A percentile compares a stretch with the other conserved stretches of the same genome.
These are phyloP conservation scores for Phlebiopsis gigantea DNA, from an alignment of 768 basidiomycete species.

Conservation along the genomic window DNA sequence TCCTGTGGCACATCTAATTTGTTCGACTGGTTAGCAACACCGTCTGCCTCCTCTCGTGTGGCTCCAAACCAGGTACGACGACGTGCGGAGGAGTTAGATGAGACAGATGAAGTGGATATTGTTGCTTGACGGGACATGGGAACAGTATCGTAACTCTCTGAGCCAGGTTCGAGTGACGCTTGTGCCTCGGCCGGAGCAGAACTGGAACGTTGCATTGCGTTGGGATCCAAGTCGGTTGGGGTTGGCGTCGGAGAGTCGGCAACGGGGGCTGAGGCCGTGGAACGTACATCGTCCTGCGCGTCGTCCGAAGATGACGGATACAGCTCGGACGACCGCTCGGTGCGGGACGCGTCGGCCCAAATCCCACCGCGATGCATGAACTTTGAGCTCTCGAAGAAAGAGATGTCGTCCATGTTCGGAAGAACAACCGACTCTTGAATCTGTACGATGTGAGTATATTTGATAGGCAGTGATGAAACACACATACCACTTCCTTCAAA, in stretches of 20 bases:
- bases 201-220: conserved; percentile 23
- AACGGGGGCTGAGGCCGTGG: conserved; percentile 33
- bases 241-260: conserved; percentile 14
- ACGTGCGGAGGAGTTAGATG: conserved; percentile 22
- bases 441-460: conserved; percentile 34
- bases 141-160: conserved; percentile 22
- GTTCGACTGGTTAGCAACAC: conserved; percentile 11
- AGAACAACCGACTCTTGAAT: conserved; percentile 91
- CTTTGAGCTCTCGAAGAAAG: conserved; percentile 79
- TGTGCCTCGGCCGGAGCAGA: conserved; percentile 26
- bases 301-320: conserved; percentile 4
- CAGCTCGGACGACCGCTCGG: conserved; percentile 22
- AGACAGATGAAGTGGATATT: conserved; percentile 12
- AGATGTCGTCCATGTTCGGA: conserved; percentile 97
- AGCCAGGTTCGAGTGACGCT: neutral
- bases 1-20: conserved; percentile 11
- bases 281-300: conserved; percentile 19
- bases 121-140: conserved; percentile 22
- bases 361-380: conserved; percentile 81
- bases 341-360: conserved; percentile 70
- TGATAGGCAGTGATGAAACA: conserved; percentile 4
- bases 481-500: conserved; percentile 77
- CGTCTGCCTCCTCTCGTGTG: conserved; percentile 34
- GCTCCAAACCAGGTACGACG: conserved; percentile 53
- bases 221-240: conserved; percentile 13